Base-by-base conservation (phyloP, 371 early-diverging fungal species). In the Zopfochytrium polystomum region DNA sequence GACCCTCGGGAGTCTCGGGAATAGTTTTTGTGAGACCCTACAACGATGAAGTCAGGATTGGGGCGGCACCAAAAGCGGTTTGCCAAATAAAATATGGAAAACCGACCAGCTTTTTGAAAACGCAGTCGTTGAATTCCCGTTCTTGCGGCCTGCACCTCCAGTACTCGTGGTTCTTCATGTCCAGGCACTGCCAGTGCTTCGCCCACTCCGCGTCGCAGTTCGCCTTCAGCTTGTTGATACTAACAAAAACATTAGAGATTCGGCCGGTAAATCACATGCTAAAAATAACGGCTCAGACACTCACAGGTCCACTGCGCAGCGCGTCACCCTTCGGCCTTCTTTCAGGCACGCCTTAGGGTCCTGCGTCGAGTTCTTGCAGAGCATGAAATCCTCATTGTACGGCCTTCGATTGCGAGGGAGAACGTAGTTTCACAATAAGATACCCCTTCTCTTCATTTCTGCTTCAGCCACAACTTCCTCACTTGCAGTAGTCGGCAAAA, bases 371-470 rank as follows among this genome's bases (percentile, higher is more conserved):
- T 82, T 78, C 81, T 95, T 97, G 85, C 97, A 96, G 52, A 91
- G 84, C 91, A 97, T 92, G 70, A 89, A 97, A 73, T 97, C 97
- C 64, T 95, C 93, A 65, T 86, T 89, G 81, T 90, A 94, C 9
- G 60, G 60, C 51, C 61, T 65, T 20, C 26, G 47, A 29, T n/a
- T 45, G 42, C 11, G 42, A 38, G n/a, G 48, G 23, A 20, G n/a
- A 48, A 48, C 13, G 48, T 13, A 23, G n/a, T 48, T 48, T n/a
- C 23, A 13, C 23, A 15, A 13, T 11, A 11, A 47, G n/a, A n/a
- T n/a, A 9, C 42, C n/a, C 42, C 9, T 52, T 15, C 32, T 11
- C 11, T 9, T 31, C 9, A 9, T 52, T 27, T 9, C 11, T 52
- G 13, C 31, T 23, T 25, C 22, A 15, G 20, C 13, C 20, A 32